phyloP scores from a whole-genome alignment of 148 eudicot genomes.

The Silene uniflora region DNA sequence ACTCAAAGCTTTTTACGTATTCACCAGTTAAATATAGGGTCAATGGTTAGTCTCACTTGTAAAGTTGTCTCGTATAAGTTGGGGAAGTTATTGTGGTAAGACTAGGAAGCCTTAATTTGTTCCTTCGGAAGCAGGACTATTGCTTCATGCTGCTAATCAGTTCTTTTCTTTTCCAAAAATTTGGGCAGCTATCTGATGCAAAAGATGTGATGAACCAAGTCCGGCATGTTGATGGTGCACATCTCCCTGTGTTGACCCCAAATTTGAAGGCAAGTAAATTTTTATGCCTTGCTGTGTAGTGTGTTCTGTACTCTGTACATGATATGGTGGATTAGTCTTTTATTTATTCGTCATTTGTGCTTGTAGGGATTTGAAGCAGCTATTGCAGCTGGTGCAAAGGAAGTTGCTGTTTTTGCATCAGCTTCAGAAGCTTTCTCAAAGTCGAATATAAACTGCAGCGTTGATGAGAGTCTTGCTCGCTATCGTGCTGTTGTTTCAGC shows the following conservation, averaged over 20 bases:
- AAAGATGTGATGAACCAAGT: conserved; percentile 80
- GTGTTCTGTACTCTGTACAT: no score
- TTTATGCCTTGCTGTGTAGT: neutral
- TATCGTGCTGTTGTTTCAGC: conserved; percentile 69
- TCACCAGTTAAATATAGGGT: no score
- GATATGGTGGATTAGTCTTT: neutral
- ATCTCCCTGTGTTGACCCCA: conserved; percentile 83
- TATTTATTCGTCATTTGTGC: neutral
- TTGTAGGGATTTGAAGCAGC: conserved; percentile 97
- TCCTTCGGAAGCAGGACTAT: neutral
- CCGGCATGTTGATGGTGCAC: conserved; percentile 50
- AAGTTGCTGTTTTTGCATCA: conserved; percentile 95
- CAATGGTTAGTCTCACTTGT: no score
- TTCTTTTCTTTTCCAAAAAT: neutral
- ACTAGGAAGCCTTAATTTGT: neutral
- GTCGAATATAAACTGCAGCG: conserved; percentile 88
- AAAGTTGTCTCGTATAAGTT: no score
- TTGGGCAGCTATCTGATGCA: conserved; percentile 80
- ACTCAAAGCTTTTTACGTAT: no score
- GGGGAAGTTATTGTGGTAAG: no score
- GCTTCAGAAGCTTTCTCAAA: conserved; percentile 92
- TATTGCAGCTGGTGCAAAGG: conserved; percentile 82
- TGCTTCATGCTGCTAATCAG: neutral
- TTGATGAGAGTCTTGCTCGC: conserved; percentile 78
- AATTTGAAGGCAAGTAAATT: conserved; percentile 58